Evolutionary conservation across 169 alveolate genomes (phyloP), one percentile per base, ranked within the genome.

Genomic region (Eimeria zaria): DNA sequence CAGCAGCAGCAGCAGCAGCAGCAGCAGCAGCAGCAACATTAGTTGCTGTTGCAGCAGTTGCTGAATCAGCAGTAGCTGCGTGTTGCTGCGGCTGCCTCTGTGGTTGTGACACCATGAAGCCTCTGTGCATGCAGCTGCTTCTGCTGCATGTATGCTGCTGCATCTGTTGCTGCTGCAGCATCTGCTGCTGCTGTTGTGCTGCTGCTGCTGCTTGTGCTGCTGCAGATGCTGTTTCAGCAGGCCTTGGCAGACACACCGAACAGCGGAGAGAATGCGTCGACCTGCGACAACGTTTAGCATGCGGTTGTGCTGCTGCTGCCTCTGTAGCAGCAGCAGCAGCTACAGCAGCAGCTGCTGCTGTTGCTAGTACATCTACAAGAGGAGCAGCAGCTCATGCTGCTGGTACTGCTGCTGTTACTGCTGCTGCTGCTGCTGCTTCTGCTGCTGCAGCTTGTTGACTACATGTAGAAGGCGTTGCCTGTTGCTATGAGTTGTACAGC

Each of bases 1-100:
- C 89, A 78, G 60, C 89, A 80, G 69, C 89, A 80, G 89, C 60
- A n/a, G 39, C 89, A 51, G 89, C 89, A 80, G 89, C 89, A 80
- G 89, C 89, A 80, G 89, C 84, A 64, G 76, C 76, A 64, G 76
- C 60, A 51, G 60, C 60, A 51, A 12, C 78, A 74, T 20, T 69
- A 30, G 69, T 20, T 67, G 89, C 11, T 41, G 69, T 80, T 33
- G 89, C 51, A 27, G 89, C 39, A 6, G 4, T 48, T 46, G 69
- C 89, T 55, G 90, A 39, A 51, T 44, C 71, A 81, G 90, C 71
- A 81, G 36, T 48, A 81, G 71, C 58, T 14, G 16, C 87, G n/a
- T 36, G 60, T 62, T 39, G 87, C 87, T 41, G 55, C 60, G 0
- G 53, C 53, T 36, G 87, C 87, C 18, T 36, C 80, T 18, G 87